These are phyloP conservation scores for Geotrichum bryndzae DNA, from an alignment of 1,139 yeast species.

Conservation along the genomic window DNA sequence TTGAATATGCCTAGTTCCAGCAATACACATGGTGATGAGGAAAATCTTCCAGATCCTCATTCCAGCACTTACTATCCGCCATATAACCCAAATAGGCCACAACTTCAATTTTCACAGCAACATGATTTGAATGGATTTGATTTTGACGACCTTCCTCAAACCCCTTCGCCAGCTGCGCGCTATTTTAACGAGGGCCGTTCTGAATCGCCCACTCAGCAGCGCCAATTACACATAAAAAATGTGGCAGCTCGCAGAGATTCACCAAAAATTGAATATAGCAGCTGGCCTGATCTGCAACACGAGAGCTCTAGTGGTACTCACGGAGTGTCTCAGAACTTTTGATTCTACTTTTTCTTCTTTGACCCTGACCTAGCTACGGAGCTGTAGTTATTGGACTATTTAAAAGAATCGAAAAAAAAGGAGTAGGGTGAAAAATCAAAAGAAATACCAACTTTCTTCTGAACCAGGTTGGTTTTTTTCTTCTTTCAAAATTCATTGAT, in stretches of 20 bases:
- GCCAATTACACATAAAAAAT: constrained; percentile 12
- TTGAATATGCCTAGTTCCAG: background rate
- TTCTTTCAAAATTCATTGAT: too few species aligned
- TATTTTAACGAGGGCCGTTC: background rate
- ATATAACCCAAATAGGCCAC: background rate
- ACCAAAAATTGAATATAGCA: constrained; percentile 8
- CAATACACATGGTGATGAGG: constrained; percentile 1
- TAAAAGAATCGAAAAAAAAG: background rate
- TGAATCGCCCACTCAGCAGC: background rate
- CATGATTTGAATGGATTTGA: background rate
- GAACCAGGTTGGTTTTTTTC: too few species aligned
- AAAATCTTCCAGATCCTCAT: background rate
- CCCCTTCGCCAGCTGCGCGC: background rate
- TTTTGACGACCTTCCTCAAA: background rate
- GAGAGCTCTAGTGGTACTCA: background rate
- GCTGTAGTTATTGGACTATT: background rate
- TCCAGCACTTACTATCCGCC: background rate
- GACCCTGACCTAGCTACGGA: background rate
- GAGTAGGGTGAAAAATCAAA: background rate
- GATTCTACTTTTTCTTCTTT: background rate
- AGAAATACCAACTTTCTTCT: too few species aligned
- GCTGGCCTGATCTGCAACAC: constrained; percentile 6
- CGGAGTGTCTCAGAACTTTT: background rate
- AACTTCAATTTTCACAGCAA: background rate
- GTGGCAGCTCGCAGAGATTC: constrained; percentile 11